Evolutionary conservation across 1,139 yeast species (phyloP), one percentile per base, ranked within the genome.

Genomic region (Suhomyces taliae): DNA sequence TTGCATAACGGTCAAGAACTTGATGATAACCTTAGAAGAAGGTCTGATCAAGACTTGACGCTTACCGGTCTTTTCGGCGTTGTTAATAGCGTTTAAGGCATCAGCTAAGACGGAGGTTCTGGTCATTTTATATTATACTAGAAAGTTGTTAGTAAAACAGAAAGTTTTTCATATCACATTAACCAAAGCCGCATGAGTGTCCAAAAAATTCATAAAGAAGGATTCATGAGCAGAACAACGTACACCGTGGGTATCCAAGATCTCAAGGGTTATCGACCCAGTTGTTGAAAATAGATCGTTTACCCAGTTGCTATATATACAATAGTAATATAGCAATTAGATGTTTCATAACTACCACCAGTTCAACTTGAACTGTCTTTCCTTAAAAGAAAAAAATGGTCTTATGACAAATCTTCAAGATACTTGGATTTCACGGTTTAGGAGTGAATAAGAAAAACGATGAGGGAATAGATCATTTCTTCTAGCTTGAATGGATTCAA

Each of bases 61-160:
- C 82, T 93, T 93, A 78, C 99, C 99, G 73, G 97, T 85, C 80
- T 91, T 93, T 82, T 93, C 99, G 75, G 99, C 99, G 76, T 93
- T 93, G 91, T 91, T 90, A 75, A 93, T 93, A 66, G 97, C 85
- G 76, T 93, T 91, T 72, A 93, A 87, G 72, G 99, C 98, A 81
- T 93, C 99, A 69, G 98, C 97, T 78, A 93, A 87, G 73, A 89
- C 99, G 64, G 99, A 93, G 66, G 97, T 82, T 83, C 98, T 91
- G 74, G 98, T 90, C 98, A 93, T 90, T 75, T 72, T 78, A 40
- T 49, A 58, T 55, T 39, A 52, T 50, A 52, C 54, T 53, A 50
- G 39, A 46, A 19, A 35, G 53, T 50, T 29, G 32, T 29, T 54
- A 54, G 56, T 51, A 53, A 19, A 19, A 19, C 24, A 35, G 37